A percentile compares a stretch with the other conserved stretches of the same genome.
Evolutionary conservation across 345 rosid genomes (phyloP).

Genomic region (Eutrema japonicum): DNA sequence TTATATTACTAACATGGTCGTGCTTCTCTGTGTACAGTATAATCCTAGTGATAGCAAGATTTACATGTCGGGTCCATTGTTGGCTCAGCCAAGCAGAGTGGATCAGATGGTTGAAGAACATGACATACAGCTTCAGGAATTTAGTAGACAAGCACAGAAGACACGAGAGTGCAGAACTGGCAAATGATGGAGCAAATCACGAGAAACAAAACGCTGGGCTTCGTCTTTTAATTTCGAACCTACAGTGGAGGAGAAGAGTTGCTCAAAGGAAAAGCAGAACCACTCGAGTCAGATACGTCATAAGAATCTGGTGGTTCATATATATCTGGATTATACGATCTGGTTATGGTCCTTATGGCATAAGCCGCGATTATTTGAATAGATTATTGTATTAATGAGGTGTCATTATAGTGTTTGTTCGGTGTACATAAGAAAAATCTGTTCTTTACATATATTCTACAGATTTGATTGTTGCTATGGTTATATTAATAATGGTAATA

Average conservation of each 20-base stretch:
- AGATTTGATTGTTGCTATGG: neutral
- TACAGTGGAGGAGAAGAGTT: neutral
- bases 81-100: slow-evolving; percentile 65
- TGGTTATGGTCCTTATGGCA: neutral
- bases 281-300: neutral
- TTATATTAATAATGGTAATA: neutral
- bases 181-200: neutral
- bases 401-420: neutral
- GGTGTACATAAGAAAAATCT: neutral
- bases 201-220: neutral
- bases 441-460: neutral
- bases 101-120: slow-evolving; percentile 90
- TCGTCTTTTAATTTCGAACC: neutral
- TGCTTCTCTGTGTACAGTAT: slow-evolving; percentile 45
- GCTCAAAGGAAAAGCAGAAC: neutral
- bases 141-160: slow-evolving; percentile 34
- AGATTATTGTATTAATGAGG: neutral
- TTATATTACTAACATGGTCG: neutral
- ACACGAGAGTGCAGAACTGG: neutral
- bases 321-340: neutral
- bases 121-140: slow-evolving; percentile 65
- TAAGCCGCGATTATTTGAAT: neutral
- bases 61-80: slow-evolving; percentile 75
- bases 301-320: neutral
- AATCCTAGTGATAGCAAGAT: slow-evolving; percentile 66